These are phyloP conservation scores for Talaromyces sp. DNA, from an alignment of 2,329 filamentous ascomycete genomes.

Conservation along the genomic window DNA sequence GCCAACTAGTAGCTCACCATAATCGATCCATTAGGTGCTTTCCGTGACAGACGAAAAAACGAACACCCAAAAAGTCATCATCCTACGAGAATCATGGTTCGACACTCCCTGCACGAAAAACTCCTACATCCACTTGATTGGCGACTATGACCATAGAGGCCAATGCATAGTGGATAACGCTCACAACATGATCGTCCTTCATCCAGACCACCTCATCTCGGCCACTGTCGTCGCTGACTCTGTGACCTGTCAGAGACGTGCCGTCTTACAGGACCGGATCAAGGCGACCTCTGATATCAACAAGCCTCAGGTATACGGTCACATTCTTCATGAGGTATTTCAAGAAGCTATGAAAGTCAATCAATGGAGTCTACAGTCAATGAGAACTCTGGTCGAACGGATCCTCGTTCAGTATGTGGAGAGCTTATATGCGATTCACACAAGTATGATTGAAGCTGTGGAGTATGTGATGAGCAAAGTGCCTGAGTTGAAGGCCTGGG, in stretches of 20 bases:
- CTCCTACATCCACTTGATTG: conserved; percentile 83
- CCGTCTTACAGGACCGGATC: conserved; percentile 90
- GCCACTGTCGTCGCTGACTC: conserved; percentile 96
- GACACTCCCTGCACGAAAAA: conserved; percentile 73
- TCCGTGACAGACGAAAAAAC: conserved; percentile 76
- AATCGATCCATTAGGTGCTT: conserved; percentile 59
- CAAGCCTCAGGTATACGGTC: conserved; percentile 83
- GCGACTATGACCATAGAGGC: conserved; percentile 66
- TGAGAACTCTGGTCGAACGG: conserved; percentile 65
- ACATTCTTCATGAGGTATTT: conserved; percentile 91
- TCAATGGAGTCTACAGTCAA: conserved; percentile 69
- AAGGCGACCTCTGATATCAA: conserved; percentile 83
- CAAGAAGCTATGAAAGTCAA: conserved; percentile 85
- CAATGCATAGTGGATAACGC: conserved; percentile 80
- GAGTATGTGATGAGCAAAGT: conserved; percentile 83
- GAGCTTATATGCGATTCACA: conserved; percentile 82
- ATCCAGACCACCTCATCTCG: conserved; percentile 93
- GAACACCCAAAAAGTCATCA: conserved; percentile 65
- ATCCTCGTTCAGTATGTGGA: conserved; percentile 78
- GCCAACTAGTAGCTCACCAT: conserved; percentile 10
- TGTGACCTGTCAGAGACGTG: conserved; percentile 83
- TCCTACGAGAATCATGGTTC: conserved; percentile 81
- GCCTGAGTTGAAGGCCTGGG: conserved; percentile 78
- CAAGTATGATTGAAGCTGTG: conserved; percentile 68
- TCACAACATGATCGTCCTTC: conserved; percentile 82